Evolutionary conservation across 2,329 filamentous ascomycete genomes (phyloP), one percentile per base, ranked within the genome.

Genomic region (Hypoxylon sp.): DNA sequence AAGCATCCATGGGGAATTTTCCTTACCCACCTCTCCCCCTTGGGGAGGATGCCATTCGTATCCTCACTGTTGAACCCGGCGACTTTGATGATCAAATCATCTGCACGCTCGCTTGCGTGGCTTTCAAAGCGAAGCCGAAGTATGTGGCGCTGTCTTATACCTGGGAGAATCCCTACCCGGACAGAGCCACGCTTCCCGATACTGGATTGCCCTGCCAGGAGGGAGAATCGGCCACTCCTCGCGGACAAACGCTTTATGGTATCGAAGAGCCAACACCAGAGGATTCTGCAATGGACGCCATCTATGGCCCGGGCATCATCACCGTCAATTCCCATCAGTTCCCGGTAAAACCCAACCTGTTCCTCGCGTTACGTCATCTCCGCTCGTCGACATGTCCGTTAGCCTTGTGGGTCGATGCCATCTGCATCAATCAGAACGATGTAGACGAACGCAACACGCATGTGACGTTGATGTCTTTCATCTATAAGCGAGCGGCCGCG

Each of bases 71-170:
- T 28, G 32, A 58, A 26, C 71, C 71, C 36, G 69, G 68, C 14
- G 56, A 62, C 28, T 72, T 72, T 28, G 49, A 38, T 26, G 64
- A 66, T 18, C 44, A 59, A 9, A 45, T 71, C 12, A 51, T 45
- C 9, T 65, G 65, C 48, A 60, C 56, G 1, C 69, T 74, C 20
- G 49, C 51, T 2, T 45, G 67, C 8, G 67, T 64, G 4, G 16
- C 65, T 0, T 70, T 72, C 36, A 26, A 22, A n/a, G 46, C 46
- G 22, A 71, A 63, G 44, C 70, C 69, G n/a, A 64, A 50, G n/a
- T 73, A 72, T 28, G 54, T 68, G 8, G 71, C 71, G 9, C 55
- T 74, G 5, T 74, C 72, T 3, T 74, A 74, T 33, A 71, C 71
- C 2, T 74, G 72, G 72, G 70, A 55, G 0, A 40, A 67, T 22